A percentile compares a stretch with the other conserved stretches of the same genome.
phyloP scores from a whole-genome alignment of 1,139 yeast species.

The Sugiyamaella grinbergsii region DNA sequence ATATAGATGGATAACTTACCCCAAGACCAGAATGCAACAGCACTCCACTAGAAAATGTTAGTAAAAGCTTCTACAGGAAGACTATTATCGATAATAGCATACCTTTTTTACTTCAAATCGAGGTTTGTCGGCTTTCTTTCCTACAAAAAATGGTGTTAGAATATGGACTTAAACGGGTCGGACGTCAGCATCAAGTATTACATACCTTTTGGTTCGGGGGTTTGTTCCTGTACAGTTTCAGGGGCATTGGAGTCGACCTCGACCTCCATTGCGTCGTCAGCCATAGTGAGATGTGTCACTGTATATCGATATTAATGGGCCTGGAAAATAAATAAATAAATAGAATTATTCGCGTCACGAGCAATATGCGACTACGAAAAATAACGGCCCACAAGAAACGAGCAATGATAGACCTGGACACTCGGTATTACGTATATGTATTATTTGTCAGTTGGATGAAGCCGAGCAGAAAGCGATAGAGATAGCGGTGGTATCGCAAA shows the following conservation, averaged over 20 bases:
- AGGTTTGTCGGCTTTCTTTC: slow-evolving; percentile 43
- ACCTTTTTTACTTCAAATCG: slow-evolving; percentile 68
- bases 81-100: not conserved
- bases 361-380: too few species aligned
- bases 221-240: not conserved
- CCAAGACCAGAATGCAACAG: slow-evolving; percentile 99
- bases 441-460: too few species aligned
- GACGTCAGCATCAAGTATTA: not conserved
- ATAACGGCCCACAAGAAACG: too few species aligned
- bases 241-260: slow-evolving; percentile 16
- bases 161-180: not conserved
- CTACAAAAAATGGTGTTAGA: slow-evolving; percentile 1
- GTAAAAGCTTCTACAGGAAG: not conserved
- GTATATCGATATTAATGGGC: not conserved
- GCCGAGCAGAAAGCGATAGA: too few species aligned
- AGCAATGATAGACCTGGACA: too few species aligned
- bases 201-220: slow-evolving; percentile 9
- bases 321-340: not conserved
- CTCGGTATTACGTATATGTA: too few species aligned
- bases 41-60: slow-evolving; percentile 68
- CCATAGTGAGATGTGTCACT: slow-evolving; percentile 19
- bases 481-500: too few species aligned
- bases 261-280: slow-evolving; percentile 28
- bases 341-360: not conserved
- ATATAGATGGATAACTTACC: slow-evolving; percentile 50